Base-by-base conservation (phyloP, 192 early-diverging fungal species). In the Spizellomyces sp. region DNA sequence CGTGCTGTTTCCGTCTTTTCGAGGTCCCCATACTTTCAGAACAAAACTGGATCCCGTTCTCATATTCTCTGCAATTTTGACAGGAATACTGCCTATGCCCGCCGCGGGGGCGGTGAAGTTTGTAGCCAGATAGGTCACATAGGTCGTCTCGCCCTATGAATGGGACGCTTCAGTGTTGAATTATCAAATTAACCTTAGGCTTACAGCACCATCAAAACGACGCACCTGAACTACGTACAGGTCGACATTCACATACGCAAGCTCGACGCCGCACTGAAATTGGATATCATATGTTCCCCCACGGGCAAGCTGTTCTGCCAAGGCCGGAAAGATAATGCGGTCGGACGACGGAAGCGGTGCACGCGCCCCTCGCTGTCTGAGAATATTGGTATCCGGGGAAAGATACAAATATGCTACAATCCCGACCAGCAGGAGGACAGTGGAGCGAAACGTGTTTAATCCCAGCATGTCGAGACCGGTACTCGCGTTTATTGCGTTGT, bases 161-260 rank as follows among this genome's bases (percentile, higher is more conserved):
- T n/a, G 50, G 4, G 12, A 19, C 1, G 50, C 12, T 54, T 19
- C 50, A 19, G 12, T 54, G 14, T 12, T 19, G 14, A 54, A 54
- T n/a, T 12, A 54, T 52, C 48, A 54, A 19, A 54, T 2, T 3
- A 3, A 41, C 4, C 46, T 42, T 14, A 14, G 17, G 46, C 44
- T 41, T 14, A 8, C 46, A 45, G n/a, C 5, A 36, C 27, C 27
- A 36, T 36, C 27, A 36, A 36, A 36, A 36, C 27, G 3, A 9
- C 67, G 8, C n/a, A 69, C 69, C 69, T 61, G 36, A 2, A 62
- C 57, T 4, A 41, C 22, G 45, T 46, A 62, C 45, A 70, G 52
- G 36, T 70, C 69, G 7, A 70, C 58, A 62, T 70, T 70, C 45
- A 70, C 58, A 19, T 64, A 64, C 59, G 21, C 44, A 17, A 70